These are phyloP conservation scores for Sicyos edulis DNA, from an alignment of 306 rosid genomes.

Conservation along the genomic window DNA sequence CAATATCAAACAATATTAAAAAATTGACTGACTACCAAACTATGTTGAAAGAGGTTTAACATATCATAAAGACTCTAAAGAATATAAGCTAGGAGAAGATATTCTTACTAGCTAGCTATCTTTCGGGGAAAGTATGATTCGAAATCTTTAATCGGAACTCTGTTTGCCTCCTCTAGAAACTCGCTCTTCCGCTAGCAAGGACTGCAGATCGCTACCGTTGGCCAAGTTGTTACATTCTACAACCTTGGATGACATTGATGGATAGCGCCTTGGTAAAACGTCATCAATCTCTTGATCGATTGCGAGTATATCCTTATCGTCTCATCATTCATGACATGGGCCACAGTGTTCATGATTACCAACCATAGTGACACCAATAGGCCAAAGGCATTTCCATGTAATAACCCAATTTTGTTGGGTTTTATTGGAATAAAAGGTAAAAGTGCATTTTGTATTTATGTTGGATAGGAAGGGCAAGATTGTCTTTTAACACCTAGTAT, in stretches of 20 bases:
- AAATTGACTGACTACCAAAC: not conserved
- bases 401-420: too few relatives aligned
- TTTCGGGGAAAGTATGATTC: constrained; percentile 67
- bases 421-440: too few relatives aligned
- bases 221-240: constrained; percentile 98
- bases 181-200: constrained; percentile 80
- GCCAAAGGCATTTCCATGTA: constrained; percentile 99
- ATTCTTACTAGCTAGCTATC: constrained; percentile 31
- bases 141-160: constrained; percentile 57
- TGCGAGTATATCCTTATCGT: constrained; percentile 90
- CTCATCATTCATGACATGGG: constrained; percentile 96
- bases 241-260: constrained; percentile 89
- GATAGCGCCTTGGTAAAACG: constrained; percentile 94
- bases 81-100: not conserved
- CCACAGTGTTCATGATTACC: constrained; percentile 96
- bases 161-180: constrained; percentile 41
- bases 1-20: constrained; percentile 3
- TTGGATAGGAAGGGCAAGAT: too few relatives aligned
- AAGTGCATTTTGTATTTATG: too few relatives aligned
- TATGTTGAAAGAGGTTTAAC: constrained; percentile 6
- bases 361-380: constrained; percentile 99
- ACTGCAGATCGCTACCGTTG: constrained; percentile 91
- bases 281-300: constrained; percentile 86
- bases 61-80: not conserved
- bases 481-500: too few relatives aligned